Base-by-base conservation (phyloP, 2,329 filamentous ascomycete species). In the Epicoccum sorghinum region DNA sequence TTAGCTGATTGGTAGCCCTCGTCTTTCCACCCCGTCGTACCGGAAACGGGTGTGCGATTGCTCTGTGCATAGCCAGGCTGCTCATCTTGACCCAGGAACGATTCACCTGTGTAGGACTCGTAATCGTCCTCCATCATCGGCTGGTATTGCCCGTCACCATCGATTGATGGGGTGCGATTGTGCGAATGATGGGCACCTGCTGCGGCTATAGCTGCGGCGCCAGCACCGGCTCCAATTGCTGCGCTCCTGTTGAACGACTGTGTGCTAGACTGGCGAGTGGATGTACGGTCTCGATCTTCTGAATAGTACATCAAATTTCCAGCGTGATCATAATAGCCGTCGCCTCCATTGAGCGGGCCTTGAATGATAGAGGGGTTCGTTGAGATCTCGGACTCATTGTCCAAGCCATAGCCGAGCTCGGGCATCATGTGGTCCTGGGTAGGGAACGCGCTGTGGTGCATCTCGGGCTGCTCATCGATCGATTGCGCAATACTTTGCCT, bases 1-100 rank as follows among this genome's bases (percentile, higher is more conserved):
- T 82, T 82, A 64, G 85, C 91, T 23, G 93, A 96, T 61, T 93
- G 93, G 76, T 97, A 98, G 7, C 93, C 93, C 78, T 98, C 93
- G 69, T 97, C 84, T 55, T 82, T 80, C 84, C 64, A 80, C 73
- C 43, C 84, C 83, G 69, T 87, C 81, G 73, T 84, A 77, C 61
- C 71, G 43, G 65, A 67, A 83, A 75, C 71, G 40, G 68, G 72
- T 49, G 68, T 72, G 44, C 64, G 65, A 56, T 66, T 67, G 47
- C 64, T 66, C 33, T 71, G 62, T 47, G 62, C 62, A 58, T 72
- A 72, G 47, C 52, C 59, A 47, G 64, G 55, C 57, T 69, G 67
- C 54, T 66, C 66, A 51, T 73, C 71, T 48, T 72, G 67, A 47
- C 65, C 66, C 50, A 72, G 69, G 51, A 72, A 68, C 38, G 70